Evolutionary conservation across 305 asterid genomes (phyloP), one percentile per base, ranked within the genome.

Genomic region (Fraxinus velutina): DNA sequence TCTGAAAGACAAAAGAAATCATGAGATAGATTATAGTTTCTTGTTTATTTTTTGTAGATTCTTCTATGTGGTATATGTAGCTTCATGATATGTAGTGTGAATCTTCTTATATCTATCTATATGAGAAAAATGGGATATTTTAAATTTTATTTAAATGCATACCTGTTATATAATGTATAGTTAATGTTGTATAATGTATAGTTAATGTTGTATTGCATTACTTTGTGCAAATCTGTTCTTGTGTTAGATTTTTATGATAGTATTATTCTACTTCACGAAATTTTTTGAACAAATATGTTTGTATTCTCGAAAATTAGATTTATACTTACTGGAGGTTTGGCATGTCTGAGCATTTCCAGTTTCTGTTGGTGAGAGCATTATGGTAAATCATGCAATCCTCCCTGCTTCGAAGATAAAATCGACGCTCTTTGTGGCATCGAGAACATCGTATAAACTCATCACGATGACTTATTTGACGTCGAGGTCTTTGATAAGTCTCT

Each of bases 381-480:
- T 83, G 85, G 72, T 78, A 78, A 17, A 39, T 33, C n/a, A 39
- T 73, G 32, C 76, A 73, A 2, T 15, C 29, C 5, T 29, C 60
- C 34, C 9, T 21, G 13, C 29, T 73, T 5, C 77, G 71, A 79
- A 60, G 72, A 32, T 27, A 17, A 62, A 78, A 78, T 1, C 85
- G 85, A 12, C 83, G 85, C 5, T 37, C 33, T 44, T 78, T 83
- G 2, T 50, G 47, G 30, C 83, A 78, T 12, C 1, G 44, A 6
- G 77, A 78, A 32, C 86, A 73, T 3, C 33, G 55, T 8, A 78
- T 21, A 22, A 78, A 83, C 34, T 90, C 92, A 42, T 90, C 91
- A 3, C 89, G 90, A 55, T 90, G 94, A 10, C 33, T 52, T n/a
- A 76, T 78, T 77, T 85, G 83, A 15, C 84, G 86, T 10, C 37